phyloP scores from a whole-genome alignment of 2,329 filamentous ascomycete species.

The Thielaviopsis cerberus region DNA sequence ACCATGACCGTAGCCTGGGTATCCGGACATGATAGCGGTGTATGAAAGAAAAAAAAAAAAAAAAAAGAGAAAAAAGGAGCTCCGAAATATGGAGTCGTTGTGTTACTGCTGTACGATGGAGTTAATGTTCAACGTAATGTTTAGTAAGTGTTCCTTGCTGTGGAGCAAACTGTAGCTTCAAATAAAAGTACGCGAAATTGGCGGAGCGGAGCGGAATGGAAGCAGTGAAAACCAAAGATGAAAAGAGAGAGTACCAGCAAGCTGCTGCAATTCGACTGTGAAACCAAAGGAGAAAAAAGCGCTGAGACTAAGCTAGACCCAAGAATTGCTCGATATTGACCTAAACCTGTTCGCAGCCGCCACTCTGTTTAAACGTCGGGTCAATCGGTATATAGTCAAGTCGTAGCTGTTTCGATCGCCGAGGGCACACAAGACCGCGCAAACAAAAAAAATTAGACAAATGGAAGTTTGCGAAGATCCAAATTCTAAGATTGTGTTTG shows the following conservation, averaged over 20 bases:
- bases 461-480: too few relatives aligned
- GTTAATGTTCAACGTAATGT: neutral
- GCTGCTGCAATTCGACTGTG: neutral
- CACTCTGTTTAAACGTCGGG: too few relatives aligned
- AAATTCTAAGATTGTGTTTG: too few relatives aligned
- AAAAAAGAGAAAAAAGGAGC: neutral
- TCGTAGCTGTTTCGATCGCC: too few relatives aligned
- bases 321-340: too few relatives aligned
- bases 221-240: neutral
- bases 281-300: neutral
- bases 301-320: too few relatives aligned
- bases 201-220: neutral
- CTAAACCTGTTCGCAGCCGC: too few relatives aligned
- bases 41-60: neutral
- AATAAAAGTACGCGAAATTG: too few relatives aligned
- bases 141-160: neutral
- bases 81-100: neutral
- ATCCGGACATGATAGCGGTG: conserved; percentile 8
- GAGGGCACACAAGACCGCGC: too few relatives aligned
- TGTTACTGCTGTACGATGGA: neutral
- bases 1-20: conserved; percentile 13
- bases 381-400: too few relatives aligned
- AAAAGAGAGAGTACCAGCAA: neutral
- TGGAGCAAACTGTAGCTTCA: neutral
- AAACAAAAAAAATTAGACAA: too few relatives aligned